These are phyloP conservation scores for Diaporthe amygdali DNA, from an alignment of 2,329 filamentous ascomycete genomes.

Conservation along the genomic window DNA sequence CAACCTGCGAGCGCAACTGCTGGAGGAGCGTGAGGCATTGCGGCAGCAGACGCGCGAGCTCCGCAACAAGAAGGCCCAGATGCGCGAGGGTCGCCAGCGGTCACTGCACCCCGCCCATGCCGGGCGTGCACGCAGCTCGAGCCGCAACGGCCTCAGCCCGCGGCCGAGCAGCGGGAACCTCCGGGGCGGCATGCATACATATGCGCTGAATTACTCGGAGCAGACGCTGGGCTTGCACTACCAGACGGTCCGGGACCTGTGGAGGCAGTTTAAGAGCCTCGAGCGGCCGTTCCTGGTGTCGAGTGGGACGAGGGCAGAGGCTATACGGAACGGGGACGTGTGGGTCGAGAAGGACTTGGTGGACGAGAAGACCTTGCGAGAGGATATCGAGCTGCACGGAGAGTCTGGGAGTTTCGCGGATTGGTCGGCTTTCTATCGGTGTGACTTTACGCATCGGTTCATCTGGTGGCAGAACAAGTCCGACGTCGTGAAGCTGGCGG, in stretches of 20 bases:
- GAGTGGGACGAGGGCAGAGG: slow-evolving; percentile 19
- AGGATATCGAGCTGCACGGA: slow-evolving; percentile 23
- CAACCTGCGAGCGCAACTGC: slow-evolving; percentile 26
- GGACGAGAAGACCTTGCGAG: slow-evolving; percentile 17
- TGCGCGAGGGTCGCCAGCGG: neutral
- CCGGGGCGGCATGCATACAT: neutral
- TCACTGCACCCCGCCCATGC: slow-evolving; percentile 6
- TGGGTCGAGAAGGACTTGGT: slow-evolving; percentile 25
- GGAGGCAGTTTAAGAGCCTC: slow-evolving; percentile 28
- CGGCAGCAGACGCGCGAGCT: slow-evolving; percentile 28
- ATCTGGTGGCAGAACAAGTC: slow-evolving; percentile 29
- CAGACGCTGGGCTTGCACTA: slow-evolving; percentile 29
- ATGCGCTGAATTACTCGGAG: slow-evolving; percentile 25
- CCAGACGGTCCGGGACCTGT: slow-evolving; percentile 27
- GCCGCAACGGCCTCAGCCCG: slow-evolving; percentile 3
- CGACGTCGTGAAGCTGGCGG: slow-evolving; percentile 25
- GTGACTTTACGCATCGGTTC: slow-evolving; percentile 27
- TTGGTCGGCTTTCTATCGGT: slow-evolving; percentile 25
- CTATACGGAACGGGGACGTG: slow-evolving; percentile 19
- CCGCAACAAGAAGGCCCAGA: slow-evolving; percentile 13
- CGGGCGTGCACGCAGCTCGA: slow-evolving; percentile 1
- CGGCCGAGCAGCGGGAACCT: slow-evolving; percentile 18
- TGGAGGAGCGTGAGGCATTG: slow-evolving; percentile 29
- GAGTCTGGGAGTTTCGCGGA: slow-evolving; percentile 18
- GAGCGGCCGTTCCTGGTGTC: slow-evolving; percentile 28